Percentiles rank a stretch among this genome's conserved stretches.
phyloP scores from a whole-genome alignment of 331 rosid genomes.

The Cucumis variabilis region DNA sequence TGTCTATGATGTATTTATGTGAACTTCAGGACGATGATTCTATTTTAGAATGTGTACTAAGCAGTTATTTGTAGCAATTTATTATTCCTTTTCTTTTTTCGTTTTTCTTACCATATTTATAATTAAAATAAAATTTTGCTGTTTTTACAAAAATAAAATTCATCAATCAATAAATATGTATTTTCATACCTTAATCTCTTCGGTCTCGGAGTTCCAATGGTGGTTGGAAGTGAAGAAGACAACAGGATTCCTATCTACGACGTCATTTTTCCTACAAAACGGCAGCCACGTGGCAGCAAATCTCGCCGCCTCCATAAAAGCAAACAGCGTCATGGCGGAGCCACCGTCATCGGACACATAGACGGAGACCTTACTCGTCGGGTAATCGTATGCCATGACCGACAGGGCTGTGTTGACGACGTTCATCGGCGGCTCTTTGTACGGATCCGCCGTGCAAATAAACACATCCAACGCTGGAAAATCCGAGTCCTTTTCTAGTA shows the following conservation, averaged over 20 bases:
- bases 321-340: constrained; percentile 53
- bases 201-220: constrained; percentile 9
- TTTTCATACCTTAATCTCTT: constrained; percentile 36
- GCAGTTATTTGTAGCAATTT: no score
- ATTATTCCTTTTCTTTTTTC: no score
- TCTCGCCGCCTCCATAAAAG: constrained; percentile 52
- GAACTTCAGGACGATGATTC: no score
- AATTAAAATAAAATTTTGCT: no score
- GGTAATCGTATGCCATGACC: constrained; percentile 52
- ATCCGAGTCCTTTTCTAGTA: neutral
- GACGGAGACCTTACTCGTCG: constrained; percentile 45
- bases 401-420: constrained; percentile 51
- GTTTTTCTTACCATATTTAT: no score
- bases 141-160: no score
- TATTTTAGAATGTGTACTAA: no score
- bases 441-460: constrained; percentile 54
- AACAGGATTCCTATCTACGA: constrained; percentile 39
- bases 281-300: constrained; percentile 58
- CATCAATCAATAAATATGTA: neutral
- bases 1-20: no score
- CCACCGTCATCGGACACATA: constrained; percentile 61
- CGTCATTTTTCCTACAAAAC: constrained; percentile 46
- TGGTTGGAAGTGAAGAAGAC: constrained; percentile 34
- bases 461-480: constrained; percentile 53
- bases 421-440: constrained; percentile 59